Evolutionary conservation across 202 grass and related monocot species (phyloP).

Genomic region (Elaeis oleifera): DNA sequence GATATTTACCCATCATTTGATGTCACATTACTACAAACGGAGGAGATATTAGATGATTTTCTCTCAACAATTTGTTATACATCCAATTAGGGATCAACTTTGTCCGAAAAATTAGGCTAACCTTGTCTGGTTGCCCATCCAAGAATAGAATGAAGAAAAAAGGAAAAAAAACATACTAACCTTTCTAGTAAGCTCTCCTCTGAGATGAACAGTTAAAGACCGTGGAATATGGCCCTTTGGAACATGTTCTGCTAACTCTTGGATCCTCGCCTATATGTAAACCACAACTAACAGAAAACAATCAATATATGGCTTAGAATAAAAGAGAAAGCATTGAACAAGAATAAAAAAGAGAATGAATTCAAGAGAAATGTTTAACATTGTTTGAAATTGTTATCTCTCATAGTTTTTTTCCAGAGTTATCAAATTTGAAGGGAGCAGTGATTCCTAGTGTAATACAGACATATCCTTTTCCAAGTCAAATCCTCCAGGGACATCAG

Average conservation of each 20-base stretch:
- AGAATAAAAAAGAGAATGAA: not conserved
- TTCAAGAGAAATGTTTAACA: not conserved
- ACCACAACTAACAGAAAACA: not conserved
- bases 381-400: not conserved
- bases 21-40: no score
- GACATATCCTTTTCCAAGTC: no score
- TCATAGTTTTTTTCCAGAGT: no score
- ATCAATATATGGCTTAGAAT: slow-evolving; percentile 6
- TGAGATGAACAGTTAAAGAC: slow-evolving; percentile 84
- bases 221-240: slow-evolving; percentile 98
- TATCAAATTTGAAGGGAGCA: no score
- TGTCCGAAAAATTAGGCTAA: no score
- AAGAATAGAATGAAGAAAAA: not conserved
- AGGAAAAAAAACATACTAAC: slow-evolving; percentile 25
- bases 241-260: slow-evolving; percentile 95
- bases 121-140: not conserved
- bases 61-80: no score
- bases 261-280: slow-evolving; percentile 69
- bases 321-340: not conserved
- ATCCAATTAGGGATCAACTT: no score
- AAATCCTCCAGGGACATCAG: no score
- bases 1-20: no score
- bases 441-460: no score
- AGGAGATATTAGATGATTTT: no score
- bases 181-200: slow-evolving; percentile 98